Evolutionary conservation across 2,329 filamentous ascomycete genomes (phyloP).

Genomic region (Phialophora expanda): DNA sequence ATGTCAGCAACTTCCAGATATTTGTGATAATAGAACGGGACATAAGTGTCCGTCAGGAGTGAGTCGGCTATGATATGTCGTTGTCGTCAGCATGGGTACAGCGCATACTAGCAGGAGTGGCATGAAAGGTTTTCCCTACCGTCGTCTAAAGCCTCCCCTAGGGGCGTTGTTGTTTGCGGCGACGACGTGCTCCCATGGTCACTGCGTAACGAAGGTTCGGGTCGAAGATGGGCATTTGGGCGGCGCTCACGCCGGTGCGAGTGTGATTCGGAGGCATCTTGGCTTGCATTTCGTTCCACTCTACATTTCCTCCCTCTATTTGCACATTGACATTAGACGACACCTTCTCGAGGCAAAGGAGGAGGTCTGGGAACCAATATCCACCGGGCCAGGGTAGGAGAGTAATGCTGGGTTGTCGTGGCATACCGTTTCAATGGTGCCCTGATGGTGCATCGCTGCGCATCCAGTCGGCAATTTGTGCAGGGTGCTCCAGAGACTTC

Average conservation of each 20-base stretch:
- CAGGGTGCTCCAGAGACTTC: neutral
- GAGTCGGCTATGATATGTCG: slow-evolving; percentile 6
- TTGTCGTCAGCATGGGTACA: neutral
- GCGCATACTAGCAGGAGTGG: slow-evolving; percentile 1
- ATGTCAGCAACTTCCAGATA: slow-evolving; percentile 1
- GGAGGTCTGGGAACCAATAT: slow-evolving; percentile 5
- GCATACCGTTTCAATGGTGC: slow-evolving; percentile 6
- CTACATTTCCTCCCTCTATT: slow-evolving; percentile 6
- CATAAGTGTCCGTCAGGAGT: slow-evolving; percentile 4
- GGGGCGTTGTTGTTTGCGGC: neutral
- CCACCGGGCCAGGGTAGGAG: neutral
- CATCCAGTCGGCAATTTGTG: slow-evolving; percentile 2
- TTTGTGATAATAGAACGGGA: slow-evolving; percentile 5
- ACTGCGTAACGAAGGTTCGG: neutral
- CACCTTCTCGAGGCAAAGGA: neutral
- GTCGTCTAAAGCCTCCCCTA: neutral
- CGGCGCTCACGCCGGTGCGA: neutral
- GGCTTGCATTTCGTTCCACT: slow-evolving; percentile 5
- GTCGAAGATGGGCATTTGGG: slow-evolving; percentile 3
- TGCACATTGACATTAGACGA: slow-evolving; percentile 4
- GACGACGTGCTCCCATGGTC: slow-evolving; percentile 2
- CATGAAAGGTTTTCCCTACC: slow-evolving; percentile 1
- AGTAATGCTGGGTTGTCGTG: slow-evolving; percentile 2
- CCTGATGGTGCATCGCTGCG: slow-evolving; percentile 5
- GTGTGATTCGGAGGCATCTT: slow-evolving; percentile 4